Evolutionary conservation across 1,284 basidiomycete genomes (phyloP).

Genomic region (Ganoderma sinense): DNA sequence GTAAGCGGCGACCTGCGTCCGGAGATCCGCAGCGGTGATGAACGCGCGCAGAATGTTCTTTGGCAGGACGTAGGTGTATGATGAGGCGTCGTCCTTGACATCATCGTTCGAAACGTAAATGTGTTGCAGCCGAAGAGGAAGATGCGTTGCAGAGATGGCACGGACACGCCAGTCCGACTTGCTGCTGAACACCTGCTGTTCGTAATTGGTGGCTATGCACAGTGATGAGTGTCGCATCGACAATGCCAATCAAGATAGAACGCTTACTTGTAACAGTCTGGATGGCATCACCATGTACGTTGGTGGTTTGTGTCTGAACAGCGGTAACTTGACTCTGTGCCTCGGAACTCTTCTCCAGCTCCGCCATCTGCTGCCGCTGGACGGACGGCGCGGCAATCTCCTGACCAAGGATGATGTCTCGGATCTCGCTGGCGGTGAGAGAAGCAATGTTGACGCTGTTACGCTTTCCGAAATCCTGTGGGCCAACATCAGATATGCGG

Average conservation of each 20-base stretch:
- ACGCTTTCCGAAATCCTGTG: slow-evolving; percentile 95
- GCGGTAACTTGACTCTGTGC: slow-evolving; percentile 97
- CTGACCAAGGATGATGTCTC: slow-evolving; percentile 97
- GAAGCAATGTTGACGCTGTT: slow-evolving; percentile 99
- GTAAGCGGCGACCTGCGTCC: slow-evolving; percentile 96
- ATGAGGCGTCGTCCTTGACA: slow-evolving; percentile 96
- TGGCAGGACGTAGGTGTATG: slow-evolving; percentile 94
- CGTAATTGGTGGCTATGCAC: slow-evolving; percentile 88
- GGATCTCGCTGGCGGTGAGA: slow-evolving; percentile 94
- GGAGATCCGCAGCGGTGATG: slow-evolving; percentile 92
- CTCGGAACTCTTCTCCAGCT: slow-evolving; percentile 96
- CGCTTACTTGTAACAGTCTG: slow-evolving; percentile 91
- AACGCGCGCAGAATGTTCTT: slow-evolving; percentile 98
- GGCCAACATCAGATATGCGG: slow-evolving; percentile 19
- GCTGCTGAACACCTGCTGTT: slow-evolving; percentile 96
- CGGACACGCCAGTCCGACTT: slow-evolving; percentile 99
- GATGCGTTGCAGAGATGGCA: slow-evolving; percentile 95
- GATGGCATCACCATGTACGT: slow-evolving; percentile 97
- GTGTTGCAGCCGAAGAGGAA: slow-evolving; percentile 95
- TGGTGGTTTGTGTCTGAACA: slow-evolving; percentile 97
- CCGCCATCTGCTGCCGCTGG: slow-evolving; percentile 99
- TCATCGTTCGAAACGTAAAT: slow-evolving; percentile 99
- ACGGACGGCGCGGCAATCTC: slow-evolving; percentile 93
- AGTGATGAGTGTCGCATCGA: slow-evolving; percentile 21
- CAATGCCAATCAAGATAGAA: neutral